Evolutionary conservation across 73 alveolate genomes (phyloP).

Genomic region (Stentor coeruleus): DNA sequence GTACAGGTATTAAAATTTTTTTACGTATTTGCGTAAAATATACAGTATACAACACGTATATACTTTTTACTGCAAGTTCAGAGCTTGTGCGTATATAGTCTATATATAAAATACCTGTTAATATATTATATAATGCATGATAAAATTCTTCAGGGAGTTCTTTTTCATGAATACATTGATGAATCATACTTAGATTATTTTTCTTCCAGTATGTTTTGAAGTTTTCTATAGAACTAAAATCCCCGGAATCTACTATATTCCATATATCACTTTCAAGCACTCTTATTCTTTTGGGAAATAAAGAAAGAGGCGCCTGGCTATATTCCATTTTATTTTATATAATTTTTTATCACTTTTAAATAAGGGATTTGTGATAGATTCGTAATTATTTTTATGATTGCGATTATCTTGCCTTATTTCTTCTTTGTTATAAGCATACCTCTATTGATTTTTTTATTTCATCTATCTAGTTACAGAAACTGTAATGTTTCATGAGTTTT

Average conservation of each 20-base stretch:
- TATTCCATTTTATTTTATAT: no score
- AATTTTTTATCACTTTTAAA: no score
- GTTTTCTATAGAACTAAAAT: conserved; percentile 40
- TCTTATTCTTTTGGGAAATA: neutral
- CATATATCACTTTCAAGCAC: neutral
- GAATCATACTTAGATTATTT: neutral
- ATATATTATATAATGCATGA: neutral
- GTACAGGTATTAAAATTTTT: neutral
- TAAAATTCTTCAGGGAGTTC: neutral
- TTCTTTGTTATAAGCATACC: no score
- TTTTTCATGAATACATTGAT: neutral
- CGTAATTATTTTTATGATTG: no score
- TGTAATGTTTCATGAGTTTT: no score
- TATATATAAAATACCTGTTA: no score
- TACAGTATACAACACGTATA: neutral
- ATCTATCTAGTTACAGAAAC: no score
- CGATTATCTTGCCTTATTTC: no score
- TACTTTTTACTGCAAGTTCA: neutral
- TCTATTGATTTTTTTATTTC: no score
- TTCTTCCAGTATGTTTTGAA: conserved; percentile 23
- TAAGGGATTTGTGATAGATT: no score
- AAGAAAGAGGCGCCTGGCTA: neutral
- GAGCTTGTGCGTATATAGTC: neutral
- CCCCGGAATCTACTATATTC: conserved; percentile 27
- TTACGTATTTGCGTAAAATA: neutral